Evolutionary conservation across 352 stramenopile species (phyloP).

Genomic region (Phytopythium sindhum): DNA sequence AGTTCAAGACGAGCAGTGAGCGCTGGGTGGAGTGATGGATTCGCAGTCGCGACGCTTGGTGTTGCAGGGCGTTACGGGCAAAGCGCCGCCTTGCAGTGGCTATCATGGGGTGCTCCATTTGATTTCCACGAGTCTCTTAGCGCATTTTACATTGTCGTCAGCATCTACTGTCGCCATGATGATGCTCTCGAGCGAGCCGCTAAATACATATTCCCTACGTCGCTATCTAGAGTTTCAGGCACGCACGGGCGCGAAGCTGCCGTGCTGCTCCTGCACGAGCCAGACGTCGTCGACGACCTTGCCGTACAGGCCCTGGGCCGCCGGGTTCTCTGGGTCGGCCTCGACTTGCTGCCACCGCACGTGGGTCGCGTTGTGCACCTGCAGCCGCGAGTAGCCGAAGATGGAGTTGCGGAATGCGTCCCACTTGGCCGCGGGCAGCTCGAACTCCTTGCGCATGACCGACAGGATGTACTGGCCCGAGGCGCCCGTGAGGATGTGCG

Average conservation of each 20-base stretch:
- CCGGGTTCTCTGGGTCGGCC: slow-evolving; percentile 75
- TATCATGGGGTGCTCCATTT: neutral
- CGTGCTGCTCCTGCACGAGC: slow-evolving; percentile 87
- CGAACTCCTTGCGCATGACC: slow-evolving; percentile 77
- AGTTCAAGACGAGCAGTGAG: neutral
- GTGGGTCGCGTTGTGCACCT: slow-evolving; percentile 85
- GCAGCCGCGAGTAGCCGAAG: slow-evolving; percentile 84
- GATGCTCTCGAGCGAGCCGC: neutral
- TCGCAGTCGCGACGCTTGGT: neutral
- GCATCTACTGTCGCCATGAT: neutral
- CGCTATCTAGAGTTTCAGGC: neutral
- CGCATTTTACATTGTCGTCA: neutral
- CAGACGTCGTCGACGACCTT: slow-evolving; percentile 87
- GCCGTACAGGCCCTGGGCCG: slow-evolving; percentile 67
- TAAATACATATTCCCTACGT: slow-evolving; percentile 3
- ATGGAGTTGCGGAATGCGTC: slow-evolving; percentile 85
- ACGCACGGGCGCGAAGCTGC: slow-evolving; percentile 63
- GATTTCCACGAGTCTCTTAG: neutral
- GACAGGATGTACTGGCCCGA: slow-evolving; percentile 82
- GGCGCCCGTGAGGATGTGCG: slow-evolving; percentile 87
- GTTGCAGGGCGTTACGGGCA: neutral
- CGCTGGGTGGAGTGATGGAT: neutral
- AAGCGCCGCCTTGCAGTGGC: neutral
- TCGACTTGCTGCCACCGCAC: slow-evolving; percentile 87
- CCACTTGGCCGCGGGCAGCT: slow-evolving; percentile 56